Evolutionary conservation across 129 eudicot genomes (phyloP).

Genomic region (Lactuca saligna): DNA sequence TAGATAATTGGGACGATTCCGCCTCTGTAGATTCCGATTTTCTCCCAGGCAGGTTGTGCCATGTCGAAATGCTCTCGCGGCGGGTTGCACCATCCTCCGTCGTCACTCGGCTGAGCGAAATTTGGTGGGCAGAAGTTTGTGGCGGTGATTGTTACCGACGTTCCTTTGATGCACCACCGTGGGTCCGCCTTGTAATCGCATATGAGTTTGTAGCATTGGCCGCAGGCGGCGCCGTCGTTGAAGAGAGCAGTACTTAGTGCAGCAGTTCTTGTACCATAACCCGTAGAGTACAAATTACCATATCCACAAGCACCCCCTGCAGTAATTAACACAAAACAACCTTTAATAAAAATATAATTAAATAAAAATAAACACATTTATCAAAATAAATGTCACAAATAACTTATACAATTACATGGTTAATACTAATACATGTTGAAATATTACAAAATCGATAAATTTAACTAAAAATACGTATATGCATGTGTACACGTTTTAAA

Average conservation of each 20-base stretch:
- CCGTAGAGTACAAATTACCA: constrained; percentile 66
- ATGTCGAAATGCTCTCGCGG: constrained; percentile 85
- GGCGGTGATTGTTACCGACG: constrained; percentile 65
- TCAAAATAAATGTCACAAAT: not conserved
- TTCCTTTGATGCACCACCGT: constrained; percentile 72
- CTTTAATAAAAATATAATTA: not conserved
- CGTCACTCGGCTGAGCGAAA: constrained; percentile 58
- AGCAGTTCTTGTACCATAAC: constrained; percentile 77
- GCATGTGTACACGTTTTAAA: not conserved
- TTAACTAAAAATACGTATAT: too few relatives aligned
- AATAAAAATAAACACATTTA: too few relatives aligned
- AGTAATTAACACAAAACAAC: not conserved
- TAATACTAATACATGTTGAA: not conserved
- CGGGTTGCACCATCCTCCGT: constrained; percentile 96
- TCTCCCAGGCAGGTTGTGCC: constrained; percentile 98
- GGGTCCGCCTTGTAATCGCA: constrained; percentile 67
- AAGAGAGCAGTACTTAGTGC: constrained; percentile 90
- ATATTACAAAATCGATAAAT: not conserved
- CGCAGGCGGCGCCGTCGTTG: constrained; percentile 76
- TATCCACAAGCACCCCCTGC: constrained; percentile 94
- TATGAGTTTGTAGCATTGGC: constrained; percentile 73
- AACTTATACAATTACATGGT: not conserved
- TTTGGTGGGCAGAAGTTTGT: constrained; percentile 91
- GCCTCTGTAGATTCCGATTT: constrained; percentile 74
- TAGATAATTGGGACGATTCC: constrained; percentile 72